Evolutionary conservation across 345 rosid genomes (phyloP), one percentile per base, ranked within the genome.

Genomic region (Salix viminalis): DNA sequence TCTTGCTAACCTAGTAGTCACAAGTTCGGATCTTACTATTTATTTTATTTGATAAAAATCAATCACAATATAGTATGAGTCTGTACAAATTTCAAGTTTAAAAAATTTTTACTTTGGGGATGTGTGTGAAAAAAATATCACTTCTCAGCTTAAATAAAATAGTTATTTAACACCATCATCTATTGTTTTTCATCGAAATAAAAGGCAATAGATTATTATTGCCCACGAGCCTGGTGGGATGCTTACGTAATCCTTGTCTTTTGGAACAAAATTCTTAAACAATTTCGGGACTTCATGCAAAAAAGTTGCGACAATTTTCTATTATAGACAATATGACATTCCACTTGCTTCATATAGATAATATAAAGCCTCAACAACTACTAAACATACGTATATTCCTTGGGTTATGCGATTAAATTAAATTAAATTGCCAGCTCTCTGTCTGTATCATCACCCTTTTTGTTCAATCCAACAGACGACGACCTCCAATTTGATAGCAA

Each of bases 31-130:
- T 32, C 0, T 32, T 4, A 32, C 4, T 0, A 32, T 34, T 34
- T 0, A 34, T 34, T 34, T 0, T 34, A 34, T 34, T 34, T 4
- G 6, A 34, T 34, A 34, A 34, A 34, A 34, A 34, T 34, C 0
- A 34, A 34, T 4, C 5, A 4, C 5, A 34, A 34, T 4, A 34
- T 34, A 4, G 0, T 34, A 0, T 34, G 5, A 0, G 0, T 34
- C 1, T 34, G 1, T 34, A 34, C 0, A 34, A 34, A 0, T 34
- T 4, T 34, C 1, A 34, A 34, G 6, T 0, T 5, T 4, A 34
- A 32, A 32, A 32, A 0, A 4, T 4, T 34, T 34, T 34, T 34
- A 34, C 0, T 34, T 34, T 4, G 6, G 4, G 6, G 0, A 30
- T 0, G 0, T 32, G 4, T 32, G 0, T 0, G 34, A 2, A 2